Conservation (phyloP, 2,329 filamentous ascomycete genomes). For the Diaporthe australafricana region DNA sequence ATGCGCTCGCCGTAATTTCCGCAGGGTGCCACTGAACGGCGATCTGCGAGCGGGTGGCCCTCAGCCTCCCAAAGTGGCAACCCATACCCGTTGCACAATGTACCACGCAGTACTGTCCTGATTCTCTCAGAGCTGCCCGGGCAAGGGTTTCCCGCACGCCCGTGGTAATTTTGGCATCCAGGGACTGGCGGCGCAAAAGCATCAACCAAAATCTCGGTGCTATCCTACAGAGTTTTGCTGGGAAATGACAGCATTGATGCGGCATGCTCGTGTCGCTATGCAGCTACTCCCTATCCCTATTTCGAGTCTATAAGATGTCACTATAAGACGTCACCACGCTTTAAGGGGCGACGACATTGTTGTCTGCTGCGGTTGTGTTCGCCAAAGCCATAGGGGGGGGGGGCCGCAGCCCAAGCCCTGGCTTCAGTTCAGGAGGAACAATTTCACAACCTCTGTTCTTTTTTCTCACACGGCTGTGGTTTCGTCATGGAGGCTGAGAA, state of each 20-base stretch:
- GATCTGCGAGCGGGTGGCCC: slow-evolving; percentile 25
- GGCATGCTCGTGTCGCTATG: neutral
- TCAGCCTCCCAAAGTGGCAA: slow-evolving; percentile 17
- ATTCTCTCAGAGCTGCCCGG: neutral
- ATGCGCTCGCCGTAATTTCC: slow-evolving; percentile 34
- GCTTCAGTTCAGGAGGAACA: neutral
- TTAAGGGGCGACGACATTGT: neutral
- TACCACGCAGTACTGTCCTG: slow-evolving; percentile 2
- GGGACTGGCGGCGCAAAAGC: neutral
- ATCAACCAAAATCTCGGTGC: slow-evolving; percentile 25
- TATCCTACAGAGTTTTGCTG: slow-evolving; percentile 17
- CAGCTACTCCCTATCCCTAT: slow-evolving; percentile 1
- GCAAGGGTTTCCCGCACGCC: neutral
- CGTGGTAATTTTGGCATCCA: neutral
- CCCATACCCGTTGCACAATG: slow-evolving; percentile 10
- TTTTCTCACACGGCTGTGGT: slow-evolving; percentile 12
- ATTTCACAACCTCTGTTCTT: slow-evolving; percentile 8
- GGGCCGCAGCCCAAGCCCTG: neutral
- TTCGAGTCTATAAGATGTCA: slow-evolving; percentile 8
- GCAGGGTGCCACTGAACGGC: slow-evolving; percentile 32
- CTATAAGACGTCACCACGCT: slow-evolving; percentile 16
- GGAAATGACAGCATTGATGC: slow-evolving; percentile 30
- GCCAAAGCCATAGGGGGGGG: neutral
- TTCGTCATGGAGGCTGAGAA: slow-evolving; percentile 20
- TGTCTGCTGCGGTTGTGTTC: neutral